A percentile compares a stretch with the other conserved stretches of the same genome.
Conservation (phyloP, 2,329 filamentous ascomycete genomes). For the Pyricularia pennisetigena region DNA sequence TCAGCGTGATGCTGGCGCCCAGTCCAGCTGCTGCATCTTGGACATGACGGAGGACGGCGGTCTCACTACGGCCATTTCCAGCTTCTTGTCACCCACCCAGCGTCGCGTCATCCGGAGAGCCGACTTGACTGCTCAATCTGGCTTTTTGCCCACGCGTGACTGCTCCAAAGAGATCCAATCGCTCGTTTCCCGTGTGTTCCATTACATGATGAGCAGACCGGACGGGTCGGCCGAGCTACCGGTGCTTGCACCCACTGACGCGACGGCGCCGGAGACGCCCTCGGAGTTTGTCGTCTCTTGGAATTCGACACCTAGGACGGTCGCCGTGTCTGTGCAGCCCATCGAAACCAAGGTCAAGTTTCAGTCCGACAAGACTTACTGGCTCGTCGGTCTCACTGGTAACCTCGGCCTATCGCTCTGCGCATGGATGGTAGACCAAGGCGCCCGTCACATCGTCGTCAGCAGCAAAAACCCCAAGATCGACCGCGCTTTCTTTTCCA, state of each 20-base stretch:
- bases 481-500: not conserved
- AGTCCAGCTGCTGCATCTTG: not conserved
- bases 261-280: not conserved
- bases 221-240: not conserved
- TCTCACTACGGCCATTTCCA: not conserved
- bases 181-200: not conserved
- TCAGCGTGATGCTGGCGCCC: not conserved
- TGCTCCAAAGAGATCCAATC: not conserved
- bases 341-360: not conserved
- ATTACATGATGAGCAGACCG: not conserved
- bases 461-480: not conserved
- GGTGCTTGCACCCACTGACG: not conserved
- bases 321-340: not conserved
- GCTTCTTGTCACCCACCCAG: not conserved
- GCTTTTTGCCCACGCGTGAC: not conserved
- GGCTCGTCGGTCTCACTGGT: constrained; percentile 23
- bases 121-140: not conserved
- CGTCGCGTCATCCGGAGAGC: not conserved
- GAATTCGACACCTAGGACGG: not conserved
- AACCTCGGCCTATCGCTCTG: constrained; percentile 25
- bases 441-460: constrained; percentile 18
- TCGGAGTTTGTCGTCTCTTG: not conserved
- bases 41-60: not conserved
- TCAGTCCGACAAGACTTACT: constrained; percentile 18
- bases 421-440: constrained; percentile 27